Base-by-base conservation (phyloP, 768 basidiomycete species). In the Pleurotus platypus region DNA sequence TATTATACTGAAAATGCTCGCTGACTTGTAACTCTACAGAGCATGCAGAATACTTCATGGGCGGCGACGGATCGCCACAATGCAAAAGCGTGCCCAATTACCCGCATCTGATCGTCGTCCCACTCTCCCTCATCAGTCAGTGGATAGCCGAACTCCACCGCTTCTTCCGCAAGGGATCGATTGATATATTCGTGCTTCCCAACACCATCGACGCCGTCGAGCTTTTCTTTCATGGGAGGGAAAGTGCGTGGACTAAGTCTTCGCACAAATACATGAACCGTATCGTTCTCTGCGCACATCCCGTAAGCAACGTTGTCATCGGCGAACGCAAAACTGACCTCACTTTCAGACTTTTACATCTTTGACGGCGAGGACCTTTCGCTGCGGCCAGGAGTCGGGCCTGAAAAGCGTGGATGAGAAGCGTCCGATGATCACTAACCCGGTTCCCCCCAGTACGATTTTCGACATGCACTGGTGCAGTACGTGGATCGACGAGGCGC, bases 91-190 rank as follows among this genome's bases (percentile, higher is more conserved):
- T 62, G 0, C 49, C 56, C 0, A 47, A 62, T 13, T 43, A 15
- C 4, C 62, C 63, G 0, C 68, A 68, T 38, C 58, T 67, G 2
- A 61, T 68, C 9, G 37, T 67, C 18, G 60, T 65, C 2, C 66
- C 66, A 0, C 60, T 59, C 15, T 63, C 67, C 0, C 61, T 69
- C 4, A 37, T 63, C 9, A 39, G 24, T 12, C 67, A 68, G 37
- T 69, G 68, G 67, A 15, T 38, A 0, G 24, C 50, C 1, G 66
- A 67, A 22, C 13, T 68, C 0, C 51, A 61, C 22, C 46, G 16
- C 0, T 59, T 65, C 18, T 55, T 68, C 15, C 6, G 22, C 2
- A n/a, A 11, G 18, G 54, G 48, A 12, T 2, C 18, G 7, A 30
- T 61, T 13, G 60, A 61, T 13, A 59, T 61, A 12, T 57, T 53